Evolutionary conservation across 2,329 filamentous ascomycete species (phyloP), one percentile per base, ranked within the genome.

Genomic region (Dactylellina leptospora): DNA sequence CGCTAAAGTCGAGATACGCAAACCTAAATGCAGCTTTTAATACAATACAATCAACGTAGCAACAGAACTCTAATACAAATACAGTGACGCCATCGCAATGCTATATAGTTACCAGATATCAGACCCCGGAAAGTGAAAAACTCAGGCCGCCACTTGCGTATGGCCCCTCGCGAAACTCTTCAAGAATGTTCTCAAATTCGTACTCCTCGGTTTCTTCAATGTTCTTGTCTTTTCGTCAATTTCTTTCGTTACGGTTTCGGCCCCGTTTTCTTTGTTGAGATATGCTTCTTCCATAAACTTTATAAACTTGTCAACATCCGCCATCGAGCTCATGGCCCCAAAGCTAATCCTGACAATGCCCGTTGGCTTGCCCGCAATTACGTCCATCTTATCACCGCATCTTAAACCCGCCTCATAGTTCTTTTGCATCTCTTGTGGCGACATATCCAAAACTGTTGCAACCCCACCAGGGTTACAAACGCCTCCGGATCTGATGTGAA

Each of bases 291-390:
- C 79, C 9, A 85, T 75, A 63, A 86, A 86, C 2, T 78, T 71
- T 5, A 85, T 54, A 36, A 86, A 82, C 0, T 77, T 76, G 18
- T 85, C 81, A 11, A 88, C 81, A 73, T 88, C 87, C 2, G 80
- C 78, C 18, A 81, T 77, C 1, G 84, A 87, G 72, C 83, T 87
- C 85, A 87, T 87, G 10, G 86, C 85, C 0, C 87, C 87, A 1
- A 89, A 79, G 68, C 85, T 87, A 4, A 83, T 84, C 18, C 87
- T 81, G 4, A 88, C 85, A 44, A 88, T 85, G 0, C 87, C 87
- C 23, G 85, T 86, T 1, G 85, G 82, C 47, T 83, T 81, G 16
- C 84, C 82, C 9, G 84, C 79, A 68, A 86, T 82, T 23, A 87
- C 76, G 73, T 85, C 83, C 20, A 82, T 80, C 1, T 83, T 84